Evolutionary conservation across 257 asterid species (phyloP).

Genomic region (Solanum okadae): DNA sequence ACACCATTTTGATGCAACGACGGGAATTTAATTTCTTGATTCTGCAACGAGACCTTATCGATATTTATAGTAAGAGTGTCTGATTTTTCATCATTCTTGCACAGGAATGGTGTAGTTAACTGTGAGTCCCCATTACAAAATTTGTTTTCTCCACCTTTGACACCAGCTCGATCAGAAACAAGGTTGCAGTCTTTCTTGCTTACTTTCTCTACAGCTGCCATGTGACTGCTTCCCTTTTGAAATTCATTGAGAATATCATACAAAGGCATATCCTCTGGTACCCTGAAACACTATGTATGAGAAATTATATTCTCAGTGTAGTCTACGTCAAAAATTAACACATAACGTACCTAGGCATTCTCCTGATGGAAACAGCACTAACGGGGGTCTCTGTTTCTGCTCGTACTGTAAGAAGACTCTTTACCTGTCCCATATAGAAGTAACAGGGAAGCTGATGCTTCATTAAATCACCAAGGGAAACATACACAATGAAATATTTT

Average conservation of each 20-base stretch:
- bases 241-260: constrained; percentile 94
- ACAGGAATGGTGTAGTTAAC: constrained; percentile 48
- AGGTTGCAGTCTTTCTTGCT: constrained; percentile 35
- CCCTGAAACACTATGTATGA: constrained; percentile 36
- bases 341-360: constrained; percentile 67
- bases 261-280: constrained; percentile 89
- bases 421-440: constrained; percentile 45
- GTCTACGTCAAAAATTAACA: background rate
- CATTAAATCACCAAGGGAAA: background rate
- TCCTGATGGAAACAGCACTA: constrained; percentile 87
- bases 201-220: constrained; percentile 98
- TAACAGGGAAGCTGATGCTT: background rate
- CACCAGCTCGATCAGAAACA: constrained; percentile 10
- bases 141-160: constrained; percentile 10
- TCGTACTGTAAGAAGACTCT: constrained; percentile 84
- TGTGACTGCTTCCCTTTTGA: constrained; percentile 96
- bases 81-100: constrained; percentile 22
- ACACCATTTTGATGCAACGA: constrained; percentile 31
- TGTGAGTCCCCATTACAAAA: constrained; percentile 26
- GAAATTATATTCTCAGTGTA: background rate
- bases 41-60: constrained; percentile 30
- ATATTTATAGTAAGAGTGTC: constrained; percentile 38
- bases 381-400: constrained; percentile 96
- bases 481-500: background rate
- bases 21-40: constrained; percentile 1